Evolutionary conservation across 164 flowering plant genomes (phyloP), one percentile per base, ranked within the genome.

Genomic region (Chimonanthus praecox): DNA sequence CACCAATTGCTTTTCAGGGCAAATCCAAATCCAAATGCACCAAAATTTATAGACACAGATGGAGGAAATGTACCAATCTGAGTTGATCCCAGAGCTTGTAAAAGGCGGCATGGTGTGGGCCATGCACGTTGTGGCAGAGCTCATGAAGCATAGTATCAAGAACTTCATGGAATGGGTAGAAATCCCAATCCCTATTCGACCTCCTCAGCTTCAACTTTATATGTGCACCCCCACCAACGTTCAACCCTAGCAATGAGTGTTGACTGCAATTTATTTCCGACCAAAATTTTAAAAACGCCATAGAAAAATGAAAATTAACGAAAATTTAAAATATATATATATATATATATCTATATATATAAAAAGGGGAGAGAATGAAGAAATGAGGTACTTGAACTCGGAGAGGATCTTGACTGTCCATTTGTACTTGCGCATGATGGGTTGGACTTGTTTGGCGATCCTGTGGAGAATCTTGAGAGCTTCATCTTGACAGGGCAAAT

Each of bases 61-160:
- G 60, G 60, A n/a, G 16, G 60, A 54, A 71, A 20, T 9, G 50
- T 11, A 89, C 99, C 98, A 87, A 87, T 80, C 99, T 81, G 21
- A 93, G 78, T 72, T 92, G 97, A 84, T 93, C 98, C 98, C 98
- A 93, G 6, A 95, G 92, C 83, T 88, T 85, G 88, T 95, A 95
- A 82, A 95, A 95, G 64, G 64, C 77, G 51, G 94, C 94, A 83
- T 95, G 87, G 64, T 95, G 99, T 83, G 99, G 98, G 71, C 94
- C 92, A 79, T 86, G 89, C 7, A 46, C 88, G 79, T 88, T 95
- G 75, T 95, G 99, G 83, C 99, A 92, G 67, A 95, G 94, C 80
- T 95, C 99, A 66, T 95, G 99, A 67, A 95, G 90, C 99, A 95
- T 93, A 2, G 99, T 95, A 76, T 92, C 99, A 3, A 95, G 88